Evolutionary conservation across 2,329 filamentous ascomycete species (phyloP), one percentile per base, ranked within the genome.

Genomic region (Monilinia fructicola): DNA sequence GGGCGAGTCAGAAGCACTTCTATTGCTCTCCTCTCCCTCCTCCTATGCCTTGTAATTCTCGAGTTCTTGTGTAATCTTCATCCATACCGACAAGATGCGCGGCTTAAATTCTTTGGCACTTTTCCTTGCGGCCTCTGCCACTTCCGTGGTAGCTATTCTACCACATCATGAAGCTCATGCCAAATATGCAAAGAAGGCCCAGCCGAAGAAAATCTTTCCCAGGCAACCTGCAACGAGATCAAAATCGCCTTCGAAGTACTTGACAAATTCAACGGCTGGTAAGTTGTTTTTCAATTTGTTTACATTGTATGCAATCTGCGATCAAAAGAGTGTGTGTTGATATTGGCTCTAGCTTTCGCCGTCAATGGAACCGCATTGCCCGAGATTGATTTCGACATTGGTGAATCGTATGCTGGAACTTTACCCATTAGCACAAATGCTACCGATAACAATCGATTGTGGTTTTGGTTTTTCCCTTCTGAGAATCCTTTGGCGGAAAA

Each of bases 401-500:
- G 74, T 4, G 74, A 76, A 62, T 71, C 67, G 1, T 76, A 75
- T 53, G 71, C 74, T 5, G 74, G 74, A 12, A 77, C 84, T 4
- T 74, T 88, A 9, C 84, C 85, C 6, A 86, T 88, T 70, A 81
- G 82, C 54, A 76, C 76, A 65, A 76, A 72, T 69, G 65, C 77
- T 12, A 81, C 83, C 67, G 79, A 81, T 46, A 78, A 78, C 0
- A 77, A 78, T 21, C 74, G 80, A 70, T 74, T 84, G n/a, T 84
- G 80, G 76, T 84, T 85, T 73, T 84, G 82, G 82, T 85, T 83
- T 74, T 84, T 83, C 69, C 83, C 83, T 4, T 82, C 81, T 0
- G 74, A 73, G n/a, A 84, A 84, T 68, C 77, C 78, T 18, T 74
- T 77, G 61, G 81, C 81, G 0, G 69, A 71, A 1, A 79, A 84